Evolutionary conservation across 768 basidiomycete species (phyloP).

Genomic region (Amylocystis lapponica): DNA sequence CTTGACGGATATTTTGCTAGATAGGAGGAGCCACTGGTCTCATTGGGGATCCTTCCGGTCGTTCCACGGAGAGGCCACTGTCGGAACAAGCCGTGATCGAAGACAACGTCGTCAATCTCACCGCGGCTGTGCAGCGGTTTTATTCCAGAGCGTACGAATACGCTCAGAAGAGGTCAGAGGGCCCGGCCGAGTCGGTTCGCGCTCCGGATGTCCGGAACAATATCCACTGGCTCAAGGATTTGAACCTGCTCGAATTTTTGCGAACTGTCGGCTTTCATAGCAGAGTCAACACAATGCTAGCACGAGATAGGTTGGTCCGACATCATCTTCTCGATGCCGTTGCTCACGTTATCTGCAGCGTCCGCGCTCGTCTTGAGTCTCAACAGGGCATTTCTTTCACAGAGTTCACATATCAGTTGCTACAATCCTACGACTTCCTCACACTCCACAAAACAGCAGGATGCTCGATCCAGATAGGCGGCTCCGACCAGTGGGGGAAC

Average conservation of each 20-base stretch:
- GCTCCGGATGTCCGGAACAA: conserved; percentile 52
- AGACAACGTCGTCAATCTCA: conserved; percentile 60
- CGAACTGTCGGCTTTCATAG: conserved; percentile 73
- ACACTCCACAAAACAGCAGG: conserved; percentile 55
- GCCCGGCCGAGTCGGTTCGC: conserved; percentile 6
- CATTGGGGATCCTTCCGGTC: conserved; percentile 96
- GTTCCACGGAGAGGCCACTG: conserved; percentile 71
- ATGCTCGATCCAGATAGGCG: conserved; percentile 89
- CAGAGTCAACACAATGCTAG: conserved; percentile 85
- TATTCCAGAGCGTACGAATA: conserved; percentile 63
- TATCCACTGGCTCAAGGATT: conserved; percentile 69
- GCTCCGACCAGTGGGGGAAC: conserved; percentile 99
- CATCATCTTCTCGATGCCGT: conserved; percentile 1
- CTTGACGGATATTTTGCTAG: conserved; percentile 35
- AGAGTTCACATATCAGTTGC: conserved; percentile 94
- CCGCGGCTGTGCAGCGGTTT: conserved; percentile 62
- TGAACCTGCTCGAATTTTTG: conserved; percentile 81
- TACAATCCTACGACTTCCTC: conserved; percentile 95
- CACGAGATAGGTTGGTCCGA: conserved; percentile 68
- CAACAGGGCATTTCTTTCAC: conserved; percentile 95
- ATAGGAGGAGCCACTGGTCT: conserved; percentile 94
- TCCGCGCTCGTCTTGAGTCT: conserved; percentile 71
- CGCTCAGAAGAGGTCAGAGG: conserved; percentile 34
- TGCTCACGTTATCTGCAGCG: conserved; percentile 39
- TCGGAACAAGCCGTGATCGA: conserved; percentile 56